Conservation (phyloP, 108 stramenopile genomes). For the Fragilaria radians region DNA sequence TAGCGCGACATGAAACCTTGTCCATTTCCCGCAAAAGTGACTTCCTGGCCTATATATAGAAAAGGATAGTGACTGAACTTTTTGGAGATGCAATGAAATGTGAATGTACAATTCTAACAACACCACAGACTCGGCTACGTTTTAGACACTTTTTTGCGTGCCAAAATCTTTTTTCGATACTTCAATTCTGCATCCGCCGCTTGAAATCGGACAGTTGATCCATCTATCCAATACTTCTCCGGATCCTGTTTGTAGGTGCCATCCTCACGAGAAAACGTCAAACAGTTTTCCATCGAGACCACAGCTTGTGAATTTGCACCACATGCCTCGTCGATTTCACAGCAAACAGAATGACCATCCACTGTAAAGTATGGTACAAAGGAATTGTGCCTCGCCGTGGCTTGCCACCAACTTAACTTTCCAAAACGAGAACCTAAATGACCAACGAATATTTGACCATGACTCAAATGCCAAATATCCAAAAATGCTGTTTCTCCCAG, state of each 20-base stretch:
- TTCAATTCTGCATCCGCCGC: not conserved
- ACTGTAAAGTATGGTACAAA: conserved; percentile 15
- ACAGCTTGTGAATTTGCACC: conserved; percentile 7
- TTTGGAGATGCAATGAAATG: too few relatives aligned
- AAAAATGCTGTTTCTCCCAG: conserved; percentile 19
- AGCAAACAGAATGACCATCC: conserved; percentile 22
- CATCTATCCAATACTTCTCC: not conserved
- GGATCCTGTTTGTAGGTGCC: not conserved
- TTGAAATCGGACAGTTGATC: not conserved
- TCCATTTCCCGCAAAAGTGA: too few relatives aligned
- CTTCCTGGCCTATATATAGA: too few relatives aligned
- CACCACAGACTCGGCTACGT: too few relatives aligned
- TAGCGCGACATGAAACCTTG: too few relatives aligned
- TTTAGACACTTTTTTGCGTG: too few relatives aligned
- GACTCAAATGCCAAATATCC: conserved; percentile 25
- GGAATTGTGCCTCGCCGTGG: conserved; percentile 15
- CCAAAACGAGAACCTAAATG: conserved; percentile 31
- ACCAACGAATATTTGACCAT: conserved; percentile 25
- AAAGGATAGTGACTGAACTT: too few relatives aligned
- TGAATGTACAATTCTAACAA: too few relatives aligned
- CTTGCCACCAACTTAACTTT: conserved; percentile 17
- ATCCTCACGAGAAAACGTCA: not conserved
- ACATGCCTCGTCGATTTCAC: conserved; percentile 14
- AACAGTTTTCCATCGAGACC: conserved; percentile 13
- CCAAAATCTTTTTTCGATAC: too few relatives aligned